These are phyloP conservation scores for Galeopsis tetrahit DNA, from an alignment of 257 asterid genomes.

Conservation along the genomic window DNA sequence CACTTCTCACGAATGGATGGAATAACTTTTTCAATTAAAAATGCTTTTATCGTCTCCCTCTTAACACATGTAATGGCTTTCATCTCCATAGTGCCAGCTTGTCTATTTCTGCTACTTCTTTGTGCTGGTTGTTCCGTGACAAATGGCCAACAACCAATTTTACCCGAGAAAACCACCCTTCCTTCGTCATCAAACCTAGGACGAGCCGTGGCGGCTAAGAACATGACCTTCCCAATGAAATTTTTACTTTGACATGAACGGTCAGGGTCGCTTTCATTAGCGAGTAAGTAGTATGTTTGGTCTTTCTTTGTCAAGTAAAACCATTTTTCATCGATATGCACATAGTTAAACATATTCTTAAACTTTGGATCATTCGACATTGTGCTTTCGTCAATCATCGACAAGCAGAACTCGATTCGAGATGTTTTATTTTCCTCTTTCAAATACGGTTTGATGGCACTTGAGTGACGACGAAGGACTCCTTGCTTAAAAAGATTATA, in stretches of 20 bases:
- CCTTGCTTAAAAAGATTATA: background rate
- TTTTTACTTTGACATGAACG: background rate
- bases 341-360: too few relatives aligned
- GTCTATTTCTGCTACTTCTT: too few relatives aligned
- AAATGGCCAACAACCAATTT: slow-evolving; percentile 9
- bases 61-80: background rate
- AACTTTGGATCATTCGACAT: background rate
- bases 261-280: background rate
- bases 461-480: background rate
- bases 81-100: too few relatives aligned
- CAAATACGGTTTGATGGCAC: slow-evolving; percentile 6
- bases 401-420: background rate
- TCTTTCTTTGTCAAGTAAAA: too few relatives aligned
- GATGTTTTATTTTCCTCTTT: slow-evolving; percentile 1
- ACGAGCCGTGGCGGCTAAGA: too few relatives aligned
- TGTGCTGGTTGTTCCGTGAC: background rate
- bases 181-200: background rate
- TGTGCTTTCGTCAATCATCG: slow-evolving; percentile 1
- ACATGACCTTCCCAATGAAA: too few relatives aligned
- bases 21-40: background rate
- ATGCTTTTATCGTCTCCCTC: background rate
- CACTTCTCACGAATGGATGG: background rate
- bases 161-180: background rate
- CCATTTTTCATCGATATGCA: too few relatives aligned
- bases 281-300: background rate